phyloP scores from a whole-genome alignment of 2,329 filamentous ascomycete species.

The Aureobasidium sp. region DNA sequence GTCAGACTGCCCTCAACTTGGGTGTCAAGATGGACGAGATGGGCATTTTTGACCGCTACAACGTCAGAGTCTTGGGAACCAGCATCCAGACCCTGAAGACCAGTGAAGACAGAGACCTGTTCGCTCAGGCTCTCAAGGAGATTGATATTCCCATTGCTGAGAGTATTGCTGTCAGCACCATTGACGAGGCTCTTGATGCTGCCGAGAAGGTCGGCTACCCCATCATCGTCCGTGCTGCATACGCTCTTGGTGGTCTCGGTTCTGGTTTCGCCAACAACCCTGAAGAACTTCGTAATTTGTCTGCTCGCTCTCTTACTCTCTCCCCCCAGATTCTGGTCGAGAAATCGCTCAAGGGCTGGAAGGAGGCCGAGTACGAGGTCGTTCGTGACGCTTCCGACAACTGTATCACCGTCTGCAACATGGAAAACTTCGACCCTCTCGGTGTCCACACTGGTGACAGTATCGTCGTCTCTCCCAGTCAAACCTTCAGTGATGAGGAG shows the following conservation, averaged over 20 bases:
- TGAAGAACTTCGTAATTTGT: slow-evolving; percentile 89
- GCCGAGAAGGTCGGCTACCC: slow-evolving; percentile 86
- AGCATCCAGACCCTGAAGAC: slow-evolving; percentile 91
- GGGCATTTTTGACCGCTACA: slow-evolving; percentile 91
- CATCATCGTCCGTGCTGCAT: slow-evolving; percentile 95
- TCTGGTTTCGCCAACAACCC: slow-evolving; percentile 93
- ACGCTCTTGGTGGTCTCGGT: slow-evolving; percentile 89
- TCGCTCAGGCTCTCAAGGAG: slow-evolving; percentile 90
- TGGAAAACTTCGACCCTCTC: slow-evolving; percentile 97
- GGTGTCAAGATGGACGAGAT: slow-evolving; percentile 96
- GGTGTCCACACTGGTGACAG: slow-evolving; percentile 98
- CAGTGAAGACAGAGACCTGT: slow-evolving; percentile 91
- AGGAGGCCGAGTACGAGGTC: slow-evolving; percentile 97
- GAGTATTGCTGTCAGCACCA: slow-evolving; percentile 83
- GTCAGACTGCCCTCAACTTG: slow-evolving; percentile 92
- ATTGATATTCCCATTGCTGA: slow-evolving; percentile 97
- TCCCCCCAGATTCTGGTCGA: slow-evolving; percentile 96
- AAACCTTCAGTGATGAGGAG: slow-evolving; percentile 95
- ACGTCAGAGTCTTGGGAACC: slow-evolving; percentile 91
- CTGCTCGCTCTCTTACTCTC: slow-evolving; percentile 83
- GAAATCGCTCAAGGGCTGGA: slow-evolving; percentile 99
- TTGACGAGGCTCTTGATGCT: slow-evolving; percentile 86
- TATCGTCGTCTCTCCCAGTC: slow-evolving; percentile 93
- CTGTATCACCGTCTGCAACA: slow-evolving; percentile 98
- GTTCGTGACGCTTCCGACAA: slow-evolving; percentile 96